Percentiles rank a stretch among this genome's conserved stretches.
These are phyloP conservation scores for Zygosaccharomyces siamensis DNA, from an alignment of 805 yeast species.

Conservation along the genomic window DNA sequence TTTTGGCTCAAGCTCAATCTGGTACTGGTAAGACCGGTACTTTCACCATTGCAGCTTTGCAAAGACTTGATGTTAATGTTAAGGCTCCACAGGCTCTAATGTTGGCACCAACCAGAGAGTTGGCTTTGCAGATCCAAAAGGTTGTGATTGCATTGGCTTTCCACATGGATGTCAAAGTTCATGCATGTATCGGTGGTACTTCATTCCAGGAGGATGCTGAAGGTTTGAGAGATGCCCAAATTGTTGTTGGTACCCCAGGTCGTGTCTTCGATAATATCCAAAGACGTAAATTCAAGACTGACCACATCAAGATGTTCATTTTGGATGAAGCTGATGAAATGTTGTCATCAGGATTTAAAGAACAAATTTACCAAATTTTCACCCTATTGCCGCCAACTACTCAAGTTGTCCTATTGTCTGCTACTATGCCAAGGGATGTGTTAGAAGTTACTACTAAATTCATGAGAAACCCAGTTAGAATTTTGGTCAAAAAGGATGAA, in stretches of 20 bases:
- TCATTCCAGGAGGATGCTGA: conserved; percentile 81
- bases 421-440: conserved; percentile 89
- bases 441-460: conserved; percentile 87
- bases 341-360: conserved; percentile 82
- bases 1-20: conserved; percentile 97
- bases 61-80: conserved; percentile 65
- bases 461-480: conserved; percentile 90
- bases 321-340: conserved; percentile 98
- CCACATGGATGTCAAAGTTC: conserved; percentile 85
- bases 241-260: conserved; percentile 98
- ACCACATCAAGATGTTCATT: conserved; percentile 86
- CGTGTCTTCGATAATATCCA: conserved; percentile 95
- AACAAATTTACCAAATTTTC: conserved; percentile 90
- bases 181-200: conserved; percentile 98
- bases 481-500: conserved; percentile 91
- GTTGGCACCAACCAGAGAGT: conserved; percentile 95
- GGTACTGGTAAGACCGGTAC: conserved; percentile 99
- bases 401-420: conserved; percentile 92
- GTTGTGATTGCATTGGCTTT: conserved; percentile 87
- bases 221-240: conserved; percentile 77
- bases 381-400: conserved; percentile 74
- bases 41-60: conserved; percentile 78
- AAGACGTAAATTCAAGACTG: conserved; percentile 76
- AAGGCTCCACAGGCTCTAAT: conserved; percentile 87
- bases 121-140: conserved; percentile 92